Conservation (phyloP, 1,284 basidiomycete genomes). For the Ceratobasidium papillatum region DNA sequence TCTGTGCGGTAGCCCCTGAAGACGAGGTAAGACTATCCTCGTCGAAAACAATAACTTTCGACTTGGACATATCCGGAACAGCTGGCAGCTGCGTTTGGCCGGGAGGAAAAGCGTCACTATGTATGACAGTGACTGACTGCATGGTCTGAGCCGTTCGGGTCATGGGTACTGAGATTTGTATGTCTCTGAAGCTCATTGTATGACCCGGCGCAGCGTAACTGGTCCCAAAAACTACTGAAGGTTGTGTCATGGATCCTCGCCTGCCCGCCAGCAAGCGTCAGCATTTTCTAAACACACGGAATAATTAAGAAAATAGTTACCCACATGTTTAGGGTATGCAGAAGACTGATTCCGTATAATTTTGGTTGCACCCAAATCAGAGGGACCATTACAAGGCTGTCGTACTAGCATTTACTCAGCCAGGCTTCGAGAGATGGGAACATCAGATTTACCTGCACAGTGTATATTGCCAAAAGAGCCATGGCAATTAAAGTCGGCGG, state of each 20-base stretch:
- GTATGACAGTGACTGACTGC: neutral
- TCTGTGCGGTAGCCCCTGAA: neutral
- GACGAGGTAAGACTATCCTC: neutral
- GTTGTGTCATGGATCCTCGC: neutral
- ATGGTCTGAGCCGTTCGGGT: neutral
- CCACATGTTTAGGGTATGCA: slow-evolving; percentile 21
- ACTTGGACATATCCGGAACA: neutral
- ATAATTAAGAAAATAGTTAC: neutral
- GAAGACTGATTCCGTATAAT: slow-evolving; percentile 19
- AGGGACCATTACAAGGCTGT: slow-evolving; percentile 22
- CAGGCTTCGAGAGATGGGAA: neutral
- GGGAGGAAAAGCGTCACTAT: neutral
- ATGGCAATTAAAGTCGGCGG: slow-evolving; percentile 28
- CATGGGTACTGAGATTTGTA: neutral
- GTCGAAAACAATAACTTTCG: neutral
- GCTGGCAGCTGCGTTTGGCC: neutral
- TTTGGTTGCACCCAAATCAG: slow-evolving; percentile 24
- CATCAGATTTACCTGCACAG: neutral
- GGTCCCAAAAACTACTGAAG: neutral
- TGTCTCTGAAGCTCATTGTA: too few species aligned
- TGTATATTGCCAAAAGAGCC: neutral
- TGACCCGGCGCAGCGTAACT: neutral
- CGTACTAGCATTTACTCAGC: neutral
- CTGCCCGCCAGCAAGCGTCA: neutral
- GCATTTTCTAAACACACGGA: neutral